Percentiles rank a stretch among this genome's conserved stretches.
Conservation (phyloP, 1,139 yeast species). For the Yamadazyma sp. region DNA sequence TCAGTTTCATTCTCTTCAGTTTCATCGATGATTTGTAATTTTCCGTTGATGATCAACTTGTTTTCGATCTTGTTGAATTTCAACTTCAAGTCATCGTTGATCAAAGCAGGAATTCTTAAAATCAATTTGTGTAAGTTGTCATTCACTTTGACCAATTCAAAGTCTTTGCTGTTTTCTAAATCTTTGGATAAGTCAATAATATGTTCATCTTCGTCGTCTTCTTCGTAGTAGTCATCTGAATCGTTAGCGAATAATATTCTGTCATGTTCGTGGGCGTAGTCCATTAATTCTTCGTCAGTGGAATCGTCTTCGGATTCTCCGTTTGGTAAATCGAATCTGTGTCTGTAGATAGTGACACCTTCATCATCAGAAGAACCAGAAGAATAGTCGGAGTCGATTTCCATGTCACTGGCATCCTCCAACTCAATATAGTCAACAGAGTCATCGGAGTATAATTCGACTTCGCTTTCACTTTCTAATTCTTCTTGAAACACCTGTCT, state of each 20-base stretch:
- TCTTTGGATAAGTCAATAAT: constrained; percentile 46
- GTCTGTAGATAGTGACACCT: constrained; percentile 46
- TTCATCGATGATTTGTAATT: constrained; percentile 27
- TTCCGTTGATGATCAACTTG: constrained; percentile 45
- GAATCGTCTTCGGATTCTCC: constrained; percentile 36
- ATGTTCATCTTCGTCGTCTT: constrained; percentile 29
- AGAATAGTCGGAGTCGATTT: constrained; percentile 22
- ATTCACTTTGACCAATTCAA: constrained; percentile 43
- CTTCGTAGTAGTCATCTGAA: constrained; percentile 34
- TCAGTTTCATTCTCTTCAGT: constrained; percentile 23
- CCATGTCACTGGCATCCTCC: constrained; percentile 25
- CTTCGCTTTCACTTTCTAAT: constrained; percentile 35
- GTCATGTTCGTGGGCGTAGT: constrained; percentile 25
- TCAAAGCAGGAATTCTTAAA: constrained; percentile 45
- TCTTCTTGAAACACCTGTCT: constrained; percentile 42
- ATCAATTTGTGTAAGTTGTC: constrained; percentile 43
- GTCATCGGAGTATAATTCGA: constrained; percentile 25
- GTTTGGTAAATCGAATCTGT: constrained; percentile 42
- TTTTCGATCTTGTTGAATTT: constrained; percentile 44
- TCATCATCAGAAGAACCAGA: constrained; percentile 36
- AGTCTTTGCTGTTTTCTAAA: constrained; percentile 46
- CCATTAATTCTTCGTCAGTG: constrained; percentile 38
- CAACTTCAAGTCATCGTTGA: constrained; percentile 43
- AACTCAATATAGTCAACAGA: constrained; percentile 31
- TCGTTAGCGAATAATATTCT: constrained; percentile 29